A percentile compares a stretch with the other conserved stretches of the same genome.
Conservation (phyloP, 352 stramenopile species). For the Phytophthora ohioensis region DNA sequence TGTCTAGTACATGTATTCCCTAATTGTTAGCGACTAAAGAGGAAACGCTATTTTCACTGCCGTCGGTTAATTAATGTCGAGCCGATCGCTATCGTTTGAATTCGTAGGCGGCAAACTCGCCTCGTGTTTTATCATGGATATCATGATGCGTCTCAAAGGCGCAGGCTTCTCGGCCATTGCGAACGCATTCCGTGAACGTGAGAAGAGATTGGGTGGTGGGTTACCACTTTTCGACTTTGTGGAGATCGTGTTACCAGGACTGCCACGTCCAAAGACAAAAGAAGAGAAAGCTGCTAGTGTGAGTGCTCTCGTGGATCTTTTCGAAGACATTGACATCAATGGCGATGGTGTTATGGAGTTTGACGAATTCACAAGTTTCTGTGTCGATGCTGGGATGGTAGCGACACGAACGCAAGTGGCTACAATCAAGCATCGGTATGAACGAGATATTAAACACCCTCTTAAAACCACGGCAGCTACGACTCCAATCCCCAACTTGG, state of each 20-base stretch:
- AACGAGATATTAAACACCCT: constrained; percentile 59
- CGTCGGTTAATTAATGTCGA: constrained; percentile 16
- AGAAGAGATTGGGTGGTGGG: constrained; percentile 62
- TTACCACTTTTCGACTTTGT: constrained; percentile 81
- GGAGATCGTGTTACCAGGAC: constrained; percentile 74
- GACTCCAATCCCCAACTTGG: neutral
- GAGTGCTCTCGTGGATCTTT: constrained; percentile 75
- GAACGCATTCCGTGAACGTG: constrained; percentile 77
- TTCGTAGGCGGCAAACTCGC: neutral
- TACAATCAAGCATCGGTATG: constrained; percentile 78
- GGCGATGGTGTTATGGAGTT: constrained; percentile 88
- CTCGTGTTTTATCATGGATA: constrained; percentile 57
- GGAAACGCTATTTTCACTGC: constrained; percentile 5
- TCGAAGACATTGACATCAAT: constrained; percentile 91
- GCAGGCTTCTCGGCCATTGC: constrained; percentile 79
- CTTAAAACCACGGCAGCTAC: constrained; percentile 55
- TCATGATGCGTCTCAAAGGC: constrained; percentile 86
- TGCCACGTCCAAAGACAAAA: constrained; percentile 51
- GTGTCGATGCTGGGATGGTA: constrained; percentile 87
- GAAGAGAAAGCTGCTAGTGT: constrained; percentile 66
- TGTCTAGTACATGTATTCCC: too few species aligned
- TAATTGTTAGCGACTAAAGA: too few species aligned
- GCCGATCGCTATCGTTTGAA: neutral
- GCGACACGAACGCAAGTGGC: constrained; percentile 55
- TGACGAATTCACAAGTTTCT: constrained; percentile 90